A percentile compares a stretch with the other conserved stretches of the same genome.
These are phyloP conservation scores for Salix brachista DNA, from an alignment of 345 rosid genomes.

Conservation along the genomic window DNA sequence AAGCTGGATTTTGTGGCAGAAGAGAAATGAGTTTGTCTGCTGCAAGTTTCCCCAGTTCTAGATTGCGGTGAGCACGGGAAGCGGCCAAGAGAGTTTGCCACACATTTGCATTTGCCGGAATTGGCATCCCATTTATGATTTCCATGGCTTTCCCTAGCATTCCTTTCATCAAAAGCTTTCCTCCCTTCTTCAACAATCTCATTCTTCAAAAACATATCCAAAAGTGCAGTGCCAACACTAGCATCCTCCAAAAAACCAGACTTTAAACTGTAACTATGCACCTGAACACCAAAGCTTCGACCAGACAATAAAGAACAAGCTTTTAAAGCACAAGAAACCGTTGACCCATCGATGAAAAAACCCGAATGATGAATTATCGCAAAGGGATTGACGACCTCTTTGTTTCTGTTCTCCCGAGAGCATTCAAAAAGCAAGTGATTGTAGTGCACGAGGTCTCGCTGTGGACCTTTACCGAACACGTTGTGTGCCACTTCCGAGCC, in stretches of 20 bases:
- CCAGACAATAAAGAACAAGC: conserved; percentile 53
- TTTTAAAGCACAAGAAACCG: conserved; percentile 61
- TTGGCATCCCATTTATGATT: conserved; percentile 53
- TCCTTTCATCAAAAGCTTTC: conserved; percentile 63
- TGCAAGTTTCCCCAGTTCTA: conserved; percentile 69
- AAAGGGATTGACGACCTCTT: conserved; percentile 50
- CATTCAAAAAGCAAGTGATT: conserved; percentile 45
- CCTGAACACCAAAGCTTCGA: conserved; percentile 51
- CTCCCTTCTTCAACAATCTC: conserved; percentile 49
- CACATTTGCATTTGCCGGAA: conserved; percentile 51
- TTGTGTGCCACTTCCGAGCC: conserved; percentile 20
- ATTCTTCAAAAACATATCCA: conserved; percentile 71
- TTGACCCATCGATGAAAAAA: conserved; percentile 45
- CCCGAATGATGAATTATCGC: conserved; percentile 47
- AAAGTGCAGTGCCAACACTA: conserved; percentile 74
- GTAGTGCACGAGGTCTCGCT: conserved; percentile 15
- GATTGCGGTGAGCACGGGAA: conserved; percentile 54
- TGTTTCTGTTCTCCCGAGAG: conserved; percentile 51
- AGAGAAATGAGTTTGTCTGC: conserved; percentile 75
- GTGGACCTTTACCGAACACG: conserved; percentile 50
- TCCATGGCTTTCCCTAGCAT: conserved; percentile 68
- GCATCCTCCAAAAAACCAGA: conserved; percentile 55
- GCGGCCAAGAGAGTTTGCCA: conserved; percentile 83
- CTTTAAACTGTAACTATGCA: conserved; percentile 56
- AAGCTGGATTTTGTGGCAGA: conserved; percentile 79